Base-by-base conservation (phyloP, 2,329 filamentous ascomycete genomes). In the Gnomoniopsis sp. region DNA sequence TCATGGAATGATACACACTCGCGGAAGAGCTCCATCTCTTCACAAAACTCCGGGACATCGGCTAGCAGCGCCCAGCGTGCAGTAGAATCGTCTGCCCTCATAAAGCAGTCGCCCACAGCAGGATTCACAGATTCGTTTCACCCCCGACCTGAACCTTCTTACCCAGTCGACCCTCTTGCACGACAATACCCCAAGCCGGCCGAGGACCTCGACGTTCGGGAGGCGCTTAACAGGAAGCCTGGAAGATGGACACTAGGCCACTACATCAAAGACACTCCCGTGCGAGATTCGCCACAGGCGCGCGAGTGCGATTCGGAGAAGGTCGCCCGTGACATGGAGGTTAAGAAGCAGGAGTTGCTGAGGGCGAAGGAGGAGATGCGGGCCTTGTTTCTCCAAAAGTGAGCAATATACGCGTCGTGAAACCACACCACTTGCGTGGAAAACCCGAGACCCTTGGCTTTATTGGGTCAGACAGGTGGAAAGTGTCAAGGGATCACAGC, bases 301-400 rank as follows among this genome's bases (percentile, higher is more conserved):
- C 66, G 65, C 14, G 58, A 71, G 19, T 62, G 69, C 41, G 66
- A 71, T 59, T 68, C 71, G 49, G 74, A 74, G 49, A 68, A 70
- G 59, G 70, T 73, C 43, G 69, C 69, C 17, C 69, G 68, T 59
- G 74, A 77, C 49, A 72, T 83, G 43, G 78, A 79, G 54, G 72
- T 74, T 38, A 74, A 73, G 30, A 84, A 84, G 74, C 70, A 67
- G 60, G 73, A 79, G 36, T 70, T 84, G 17, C 72, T 79, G 17
- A 72, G 72, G 49, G 72, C 72, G 34, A 71, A 73, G 55, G 67
- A 65, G 26, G 61, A 67, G 44, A 59, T 68, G 26, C 49, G 52
- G 3, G 46, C 38, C n/a, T 56, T 56, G 41, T 48, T 48, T 14
- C 53, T 36, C 8, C 30, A 53, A 12, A 53, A 46, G 15, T 59